Base-by-base conservation (phyloP, 768 basidiomycete species). In the Albatrellus ellisii region DNA sequence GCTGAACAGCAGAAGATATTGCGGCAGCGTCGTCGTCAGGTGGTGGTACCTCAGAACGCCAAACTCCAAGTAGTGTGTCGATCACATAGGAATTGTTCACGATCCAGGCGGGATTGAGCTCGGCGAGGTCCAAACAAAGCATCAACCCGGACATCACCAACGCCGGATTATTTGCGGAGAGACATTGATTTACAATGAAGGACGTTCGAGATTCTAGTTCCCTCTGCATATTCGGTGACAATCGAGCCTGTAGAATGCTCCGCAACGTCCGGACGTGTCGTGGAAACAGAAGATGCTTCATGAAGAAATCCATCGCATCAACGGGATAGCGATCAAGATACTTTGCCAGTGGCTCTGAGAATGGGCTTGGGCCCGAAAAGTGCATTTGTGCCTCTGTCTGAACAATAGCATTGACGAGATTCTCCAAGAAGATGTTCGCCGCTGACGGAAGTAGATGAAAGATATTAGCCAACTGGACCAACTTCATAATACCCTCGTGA, bases 381-480 rank as follows among this genome's bases (percentile, higher is more conserved):
- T 91, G 86, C 66, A 99, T 78, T 45, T 80, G 75, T 0, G 84
- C 73, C 60, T 99, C 95, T 3, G 89, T 90, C 53, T 92, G 83
- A 24, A 97, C 91, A 40, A 97, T 77, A 8, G 79, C 69, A 46
- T 81, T 82, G 47, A 90, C 77, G n/a, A 98, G 73, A 37, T 76
- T 76, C 51, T 88, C 79, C 27, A 99, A 69, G 62, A 92, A 99
- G 34, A 85, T 81, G 49, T 88, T 88, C 34, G 95, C 94, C 0
- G 91, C 81, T 6, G 85, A 82, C 2, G 95, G 95, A 8, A 99
- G 70, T 4, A 98, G 77, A 54, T 97, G 92, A 65, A 99, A 98
- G 45, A 99, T 90, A 54, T 98, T 94, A 42, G 92, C 85, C 43
- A 99, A 68, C n/a, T 85, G 79, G 22, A 92, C 89, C 47, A 99